Percentiles rank a stretch among this genome's conserved stretches.
Evolutionary conservation across 306 rosid species (phyloP).

Genomic region (Dalbergia cochinchinensis): DNA sequence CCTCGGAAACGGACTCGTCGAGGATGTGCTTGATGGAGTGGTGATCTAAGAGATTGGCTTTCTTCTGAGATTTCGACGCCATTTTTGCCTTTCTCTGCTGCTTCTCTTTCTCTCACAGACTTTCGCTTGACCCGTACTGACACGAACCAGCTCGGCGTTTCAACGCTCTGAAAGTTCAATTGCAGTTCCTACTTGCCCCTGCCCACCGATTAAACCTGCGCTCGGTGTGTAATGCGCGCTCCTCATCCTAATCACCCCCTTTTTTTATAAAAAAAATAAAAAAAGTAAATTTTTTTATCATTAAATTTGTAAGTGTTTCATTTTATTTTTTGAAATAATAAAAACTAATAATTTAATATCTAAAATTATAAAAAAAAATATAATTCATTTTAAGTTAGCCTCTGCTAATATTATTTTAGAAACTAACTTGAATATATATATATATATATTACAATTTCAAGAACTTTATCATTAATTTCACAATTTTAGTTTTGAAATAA

Average conservation of each 20-base stretch:
- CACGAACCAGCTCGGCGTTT: background rate
- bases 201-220: background rate
- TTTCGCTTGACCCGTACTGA: conserved; percentile 31
- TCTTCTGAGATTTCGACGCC: conserved; percentile 71
- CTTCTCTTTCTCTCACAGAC: conserved; percentile 47
- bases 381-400: too few species aligned
- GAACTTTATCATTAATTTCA: too few species aligned
- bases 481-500: too few species aligned
- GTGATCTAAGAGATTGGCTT: conserved; percentile 88
- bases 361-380: too few species aligned
- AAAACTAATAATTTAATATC: too few species aligned
- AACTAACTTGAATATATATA: too few species aligned
- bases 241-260: background rate
- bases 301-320: too few species aligned
- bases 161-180: background rate
- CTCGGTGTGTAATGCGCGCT: conserved; percentile 24
- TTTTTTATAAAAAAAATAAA: too few species aligned
- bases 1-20: conserved; percentile 93
- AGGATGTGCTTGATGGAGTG: conserved; percentile 87
- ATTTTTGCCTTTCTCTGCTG: conserved; percentile 40
- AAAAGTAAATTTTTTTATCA: too few species aligned
- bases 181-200: background rate
- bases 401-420: too few species aligned
- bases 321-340: too few species aligned
- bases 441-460: too few species aligned